Conservation (phyloP, 176 grass and related monocot species). For the Bonia amplexicaulis region DNA sequence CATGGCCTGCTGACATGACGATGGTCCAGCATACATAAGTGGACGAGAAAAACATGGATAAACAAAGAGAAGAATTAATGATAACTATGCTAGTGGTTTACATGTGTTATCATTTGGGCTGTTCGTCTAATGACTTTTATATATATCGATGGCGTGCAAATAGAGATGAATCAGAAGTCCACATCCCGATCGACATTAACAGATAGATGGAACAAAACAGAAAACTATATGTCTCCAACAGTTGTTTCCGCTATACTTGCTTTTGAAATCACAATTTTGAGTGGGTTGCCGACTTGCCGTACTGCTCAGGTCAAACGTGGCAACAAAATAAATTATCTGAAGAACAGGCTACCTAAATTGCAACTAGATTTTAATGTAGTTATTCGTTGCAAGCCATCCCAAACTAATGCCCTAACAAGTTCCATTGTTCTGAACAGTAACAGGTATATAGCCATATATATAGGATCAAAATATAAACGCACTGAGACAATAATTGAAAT, state of each 20-base stretch:
- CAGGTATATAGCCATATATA: neutral
- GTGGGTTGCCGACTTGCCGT: neutral
- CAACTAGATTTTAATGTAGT: neutral
- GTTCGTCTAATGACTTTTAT: conserved; percentile 2
- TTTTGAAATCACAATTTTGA: neutral
- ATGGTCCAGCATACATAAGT: conserved; percentile 12
- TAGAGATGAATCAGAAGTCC: conserved; percentile 11
- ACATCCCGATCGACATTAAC: neutral
- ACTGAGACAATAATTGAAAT: neutral
- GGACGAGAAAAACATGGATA: neutral
- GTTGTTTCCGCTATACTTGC: neutral
- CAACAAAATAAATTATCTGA: neutral
- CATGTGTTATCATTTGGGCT: conserved; percentile 15
- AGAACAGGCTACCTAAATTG: neutral
- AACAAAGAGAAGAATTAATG: neutral
- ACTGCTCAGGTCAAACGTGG: neutral
- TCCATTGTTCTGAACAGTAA: neutral
- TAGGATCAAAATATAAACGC: neutral
- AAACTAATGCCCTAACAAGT: neutral
- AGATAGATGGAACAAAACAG: conserved; percentile 4
- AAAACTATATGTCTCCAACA: neutral
- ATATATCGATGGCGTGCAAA: neutral
- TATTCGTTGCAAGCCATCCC: neutral
- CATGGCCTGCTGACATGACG: neutral
- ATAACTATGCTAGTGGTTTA: neutral